Percentiles rank a stretch among this genome's conserved stretches.
Evolutionary conservation across 768 basidiomycete species (phyloP).

Genomic region (Hemileccinum rubropunctum): DNA sequence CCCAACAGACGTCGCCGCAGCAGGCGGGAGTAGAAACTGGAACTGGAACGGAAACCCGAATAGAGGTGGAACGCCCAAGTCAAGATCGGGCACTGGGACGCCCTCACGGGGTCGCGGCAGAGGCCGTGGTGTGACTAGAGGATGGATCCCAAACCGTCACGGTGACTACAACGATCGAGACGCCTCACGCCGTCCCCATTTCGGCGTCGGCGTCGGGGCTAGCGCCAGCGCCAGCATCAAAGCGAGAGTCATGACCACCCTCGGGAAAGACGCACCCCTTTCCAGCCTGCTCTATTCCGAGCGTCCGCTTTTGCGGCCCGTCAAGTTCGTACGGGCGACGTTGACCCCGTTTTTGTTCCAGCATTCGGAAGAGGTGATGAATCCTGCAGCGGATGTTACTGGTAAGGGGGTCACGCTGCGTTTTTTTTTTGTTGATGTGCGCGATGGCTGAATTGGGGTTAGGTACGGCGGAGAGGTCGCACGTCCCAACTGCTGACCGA

Average conservation of each 20-base stretch:
- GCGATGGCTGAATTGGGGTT: constrained; percentile 4
- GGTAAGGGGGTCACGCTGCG: constrained; percentile 37
- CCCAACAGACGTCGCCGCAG: constrained; percentile 3
- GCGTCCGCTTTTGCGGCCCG: constrained; percentile 62
- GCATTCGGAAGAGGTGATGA: constrained; percentile 58
- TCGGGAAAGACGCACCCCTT: constrained; percentile 42
- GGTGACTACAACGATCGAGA: not conserved
- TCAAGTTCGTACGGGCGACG: constrained; percentile 65
- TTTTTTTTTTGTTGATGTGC: not conserved
- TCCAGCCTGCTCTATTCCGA: constrained; percentile 55
- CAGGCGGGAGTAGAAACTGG: not conserved
- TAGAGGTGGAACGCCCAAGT: constrained; percentile 4
- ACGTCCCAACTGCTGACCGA: constrained; percentile 69
- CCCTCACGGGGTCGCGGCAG: constrained; percentile 20
- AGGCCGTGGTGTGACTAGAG: constrained; percentile 26
- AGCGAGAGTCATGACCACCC: not conserved
- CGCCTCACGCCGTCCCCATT: constrained; percentile 1
- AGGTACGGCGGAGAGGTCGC: constrained; percentile 45
- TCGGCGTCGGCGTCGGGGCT: constrained; percentile 5
- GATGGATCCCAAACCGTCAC: not conserved
- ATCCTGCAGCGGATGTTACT: constrained; percentile 49
- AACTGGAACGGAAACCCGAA: not conserved
- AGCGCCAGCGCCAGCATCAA: constrained; percentile 4
- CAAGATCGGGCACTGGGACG: constrained; percentile 13
- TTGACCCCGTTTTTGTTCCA: constrained; percentile 50